phyloP scores from a whole-genome alignment of 129 eudicot species.

The Arctium lappa region DNA sequence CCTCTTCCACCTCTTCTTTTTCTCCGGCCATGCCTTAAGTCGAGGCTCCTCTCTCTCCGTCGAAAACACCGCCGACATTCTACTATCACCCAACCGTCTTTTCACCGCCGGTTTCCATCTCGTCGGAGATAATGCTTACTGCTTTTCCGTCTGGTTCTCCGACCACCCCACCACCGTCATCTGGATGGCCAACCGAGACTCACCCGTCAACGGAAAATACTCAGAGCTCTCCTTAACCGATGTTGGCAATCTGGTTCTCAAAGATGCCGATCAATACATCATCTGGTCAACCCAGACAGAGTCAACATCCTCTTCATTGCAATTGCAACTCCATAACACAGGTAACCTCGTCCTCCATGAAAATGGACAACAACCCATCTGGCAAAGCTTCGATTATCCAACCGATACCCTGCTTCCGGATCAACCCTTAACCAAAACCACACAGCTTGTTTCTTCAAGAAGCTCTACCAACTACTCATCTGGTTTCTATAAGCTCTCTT shows the following conservation, averaged over 20 bases:
- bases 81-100: constrained; percentile 31
- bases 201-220: constrained; percentile 46
- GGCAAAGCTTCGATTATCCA: constrained; percentile 70
- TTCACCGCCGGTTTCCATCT: constrained; percentile 50
- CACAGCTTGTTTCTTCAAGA: constrained; percentile 37
- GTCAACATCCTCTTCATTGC: constrained; percentile 18
- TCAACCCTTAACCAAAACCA: constrained; percentile 27
- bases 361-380: constrained; percentile 3
- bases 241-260: constrained; percentile 43
- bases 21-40: not conserved
- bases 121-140: constrained; percentile 43
- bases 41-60: constrained; percentile 35
- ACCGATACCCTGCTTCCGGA: constrained; percentile 60
- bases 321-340: constrained; percentile 32
- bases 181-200: constrained; percentile 61
- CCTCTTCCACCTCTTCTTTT: not conserved
- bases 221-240: constrained; percentile 24
- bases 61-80: constrained; percentile 28
- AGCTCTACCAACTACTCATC: constrained; percentile 34
- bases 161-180: constrained; percentile 26
- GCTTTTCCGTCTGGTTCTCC: constrained; percentile 48
- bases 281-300: constrained; percentile 39
- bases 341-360: constrained; percentile 55
- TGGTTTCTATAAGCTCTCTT: constrained; percentile 39
- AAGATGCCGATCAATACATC: constrained; percentile 28